Base-by-base conservation (phyloP, 495 filamentous ascomycete species). In the Lophiostoma macrostomum region DNA sequence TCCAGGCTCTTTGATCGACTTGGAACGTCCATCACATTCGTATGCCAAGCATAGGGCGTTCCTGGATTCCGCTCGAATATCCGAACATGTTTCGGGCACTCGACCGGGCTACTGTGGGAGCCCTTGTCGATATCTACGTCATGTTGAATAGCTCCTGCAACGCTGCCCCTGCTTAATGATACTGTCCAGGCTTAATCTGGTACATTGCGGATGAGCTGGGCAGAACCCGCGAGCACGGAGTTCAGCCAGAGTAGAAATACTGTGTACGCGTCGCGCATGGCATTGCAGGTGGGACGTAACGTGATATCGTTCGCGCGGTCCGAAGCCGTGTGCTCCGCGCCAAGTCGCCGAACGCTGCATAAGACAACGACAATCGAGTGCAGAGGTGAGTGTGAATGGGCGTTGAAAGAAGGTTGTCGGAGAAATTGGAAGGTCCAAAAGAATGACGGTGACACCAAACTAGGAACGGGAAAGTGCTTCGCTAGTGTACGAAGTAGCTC, bases 331-430 rank as follows among this genome's bases (percentile, higher is more conserved):
- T 25, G 23, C 24, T 2, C 14, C 42, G 14, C n/a, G 31, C 12
- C 2, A 32, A 20, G 4, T 20, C 16, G 11, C 30, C 18, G 27
- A n/a, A 25, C 10, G 7, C 27, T 27, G 2, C 38, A 14, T 28
- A 19, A 19, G 19, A 16, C 16, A 13, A 42, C 12, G 14, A 30
- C 37, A 36, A 29, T 11, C 23, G n/a, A 5, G 1, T 23, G 5
- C 10, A 22, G 37, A 28, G 28, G 16, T 13, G 37, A n/a, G n/a
- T n/a, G n/a, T n/a, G 45, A 45, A 27, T 14, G 19, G 47, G 48
- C 11, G 55, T 58, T 53, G 31, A 53, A 53, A 52, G 41, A 58
- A 58, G 55, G 55, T 58, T 46, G 29, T 36, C 38, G 45, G 43
- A 52, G 37, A 36, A 53, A 32, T n/a, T 27, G 39, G 1, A 31